Evolutionary conservation across 305 asterid genomes (phyloP), one percentile per base, ranked within the genome.

Genomic region (Rubia peregrina): DNA sequence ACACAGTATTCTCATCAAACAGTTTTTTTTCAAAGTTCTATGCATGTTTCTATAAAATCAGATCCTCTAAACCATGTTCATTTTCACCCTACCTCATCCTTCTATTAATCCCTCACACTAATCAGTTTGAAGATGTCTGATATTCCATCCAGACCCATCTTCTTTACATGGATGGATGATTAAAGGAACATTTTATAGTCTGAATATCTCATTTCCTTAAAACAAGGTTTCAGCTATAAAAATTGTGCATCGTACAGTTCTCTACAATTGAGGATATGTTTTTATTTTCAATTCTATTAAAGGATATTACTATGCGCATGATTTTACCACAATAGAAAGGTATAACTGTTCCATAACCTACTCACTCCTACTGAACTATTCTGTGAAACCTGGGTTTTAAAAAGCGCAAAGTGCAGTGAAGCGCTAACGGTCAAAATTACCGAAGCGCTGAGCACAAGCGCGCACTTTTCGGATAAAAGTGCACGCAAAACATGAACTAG

Each of bases 1-100:
- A 61, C 14, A 24, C 9, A 60, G 12, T 14, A 61, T 7, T 60
- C 64, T 60, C 64, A 60, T 60, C 6, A 9, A 61, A 26, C 42
- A 61, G 5, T 61, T 61, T 24, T 60, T 24, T 48, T 36, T 6
- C 65, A 61, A 61, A 61, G 42, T 61, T 61, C 65, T 61, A 26
- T 30, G 42, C 43, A 61, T 61, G 40, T 7, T 51, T 51, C 17
- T 61, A 30, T 12, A 4, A 24, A 61, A 30, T 12, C 3, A 14
- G 42, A 61, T 30, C 13, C 42, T 61, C 59, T 30, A 13, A 61
- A 12, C 19, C 19, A 22, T 60, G 41, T 36, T 60, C 64, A 61
- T 61, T 61, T 61, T 30, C 3, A 61, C 42, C 21, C 19, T 26
- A 26, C 42, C 42, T 5, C 41, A 12, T 26, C 19, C 19, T 60